Evolutionary conservation across 129 eudicot species (phyloP).

Genomic region (Dittrichia graveolens): DNA sequence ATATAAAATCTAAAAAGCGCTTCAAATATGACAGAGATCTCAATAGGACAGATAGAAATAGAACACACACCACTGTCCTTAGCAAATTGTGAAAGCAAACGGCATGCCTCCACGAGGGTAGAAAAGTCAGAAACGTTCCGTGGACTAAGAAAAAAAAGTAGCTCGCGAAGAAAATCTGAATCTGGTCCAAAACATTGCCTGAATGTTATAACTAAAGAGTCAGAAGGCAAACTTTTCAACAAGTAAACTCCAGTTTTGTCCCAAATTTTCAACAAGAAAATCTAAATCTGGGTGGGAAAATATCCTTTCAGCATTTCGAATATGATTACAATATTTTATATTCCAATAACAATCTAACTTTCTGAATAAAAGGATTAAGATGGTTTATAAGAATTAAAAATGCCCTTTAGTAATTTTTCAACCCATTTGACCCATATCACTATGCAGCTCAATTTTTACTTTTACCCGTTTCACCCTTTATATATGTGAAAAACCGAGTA

Average conservation of each 20-base stretch:
- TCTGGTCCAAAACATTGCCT: conserved; percentile 83
- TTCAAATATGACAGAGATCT: conserved; percentile 12
- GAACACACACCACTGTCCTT: conserved; percentile 55
- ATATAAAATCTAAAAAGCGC: background rate
- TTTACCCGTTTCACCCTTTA: background rate
- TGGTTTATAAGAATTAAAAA: background rate
- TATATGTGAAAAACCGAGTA: background rate
- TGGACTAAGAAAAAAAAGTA: conserved; percentile 78
- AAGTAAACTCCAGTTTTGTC: background rate
- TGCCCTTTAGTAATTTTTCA: background rate
- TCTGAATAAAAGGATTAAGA: background rate
- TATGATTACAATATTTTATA: background rate
- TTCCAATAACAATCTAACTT: background rate
- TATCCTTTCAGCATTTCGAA: conserved; percentile 1
- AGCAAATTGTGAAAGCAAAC: conserved; percentile 59
- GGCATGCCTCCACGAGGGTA: conserved; percentile 81
- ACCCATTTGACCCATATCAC: background rate
- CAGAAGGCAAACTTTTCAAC: conserved; percentile 23
- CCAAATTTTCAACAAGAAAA: conserved; percentile 3
- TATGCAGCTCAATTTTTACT: background rate
- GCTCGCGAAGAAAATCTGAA: conserved; percentile 75
- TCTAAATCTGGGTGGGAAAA: background rate
- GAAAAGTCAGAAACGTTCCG: conserved; percentile 57
- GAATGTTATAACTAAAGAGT: conserved; percentile 33
- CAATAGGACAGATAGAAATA: conserved; percentile 3